Base-by-base conservation (phyloP, 495 filamentous ascomycete genomes). In the Talaromyces ruber region DNA sequence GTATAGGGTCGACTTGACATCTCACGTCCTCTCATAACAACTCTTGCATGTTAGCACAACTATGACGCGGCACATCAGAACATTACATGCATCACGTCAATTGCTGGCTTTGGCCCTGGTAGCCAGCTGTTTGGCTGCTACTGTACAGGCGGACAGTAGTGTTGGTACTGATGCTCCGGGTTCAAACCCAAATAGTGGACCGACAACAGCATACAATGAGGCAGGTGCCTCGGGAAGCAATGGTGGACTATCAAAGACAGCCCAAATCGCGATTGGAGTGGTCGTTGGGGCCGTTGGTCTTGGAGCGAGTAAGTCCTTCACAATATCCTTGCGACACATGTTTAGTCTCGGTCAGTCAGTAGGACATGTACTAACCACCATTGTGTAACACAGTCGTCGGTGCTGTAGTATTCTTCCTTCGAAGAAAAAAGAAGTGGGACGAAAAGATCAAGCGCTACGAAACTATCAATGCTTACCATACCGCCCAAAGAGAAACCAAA, bases 181-280 rank as follows among this genome's bases (percentile, higher is more conserved):
- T 22, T 11, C 59, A n/a, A 9, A 8, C n/a, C 18, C 59, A 30
- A 29, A 25, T 29, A 16, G 39, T 6, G 39, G 39, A n/a, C 22
- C 59, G 4, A 14, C 39, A 14, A 37, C 61, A 21, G 61, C 52
- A 16, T 30, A 54, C 24, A 62, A 43, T 29, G 32, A 28, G 9
- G 60, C 60, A 25, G 54, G 61, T 25, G 30, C 61, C 11, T 55
- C 47, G 34, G 37, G 53, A n/a, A 32, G 54, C 37, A 63, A 34
- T 50, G 52, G 53, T 22, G 54, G 54, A 45, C 12, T 63, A 58
- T 57, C 61, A 50, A 57, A 28, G 39, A 24, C 51, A 11, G 54
- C 51, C 14, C 64, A 64, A 39, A 67, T 71, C 22, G 69, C 70
- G 54, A 70, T 74, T 56, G 72, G 72, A 0, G 68, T 68, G 6